Conservation (phyloP, 495 filamentous ascomycete genomes). For the Penicillium malachiteum region DNA sequence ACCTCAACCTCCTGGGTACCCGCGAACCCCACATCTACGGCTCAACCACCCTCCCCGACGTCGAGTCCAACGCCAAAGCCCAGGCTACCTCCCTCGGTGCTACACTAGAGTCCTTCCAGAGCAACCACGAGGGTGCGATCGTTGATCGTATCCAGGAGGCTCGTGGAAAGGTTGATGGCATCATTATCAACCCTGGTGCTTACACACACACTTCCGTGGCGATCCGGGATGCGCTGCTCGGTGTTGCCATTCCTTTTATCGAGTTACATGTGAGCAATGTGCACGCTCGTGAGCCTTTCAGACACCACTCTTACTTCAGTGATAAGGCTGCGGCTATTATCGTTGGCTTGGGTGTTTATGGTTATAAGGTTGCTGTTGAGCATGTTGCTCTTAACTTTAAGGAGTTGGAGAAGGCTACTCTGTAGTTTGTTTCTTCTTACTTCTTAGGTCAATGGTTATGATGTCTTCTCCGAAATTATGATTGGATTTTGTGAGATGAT, state of each 20-base stretch:
- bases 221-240: constrained; percentile 64
- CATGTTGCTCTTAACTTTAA: constrained; percentile 52
- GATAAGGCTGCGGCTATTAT: constrained; percentile 70
- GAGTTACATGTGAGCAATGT: constrained; percentile 72
- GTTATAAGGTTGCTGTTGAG: constrained; percentile 68
- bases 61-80: constrained; percentile 44
- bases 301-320: constrained; percentile 64
- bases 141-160: constrained; percentile 60
- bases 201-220: constrained; percentile 69
- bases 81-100: constrained; percentile 44
- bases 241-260: constrained; percentile 64
- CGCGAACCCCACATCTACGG: constrained; percentile 72
- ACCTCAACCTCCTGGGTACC: constrained; percentile 75
- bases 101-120: constrained; percentile 56
- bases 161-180: constrained; percentile 51
- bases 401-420: constrained; percentile 29
- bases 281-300: constrained; percentile 61
- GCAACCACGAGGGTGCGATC: constrained; percentile 66
- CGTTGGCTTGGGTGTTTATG: constrained; percentile 64
- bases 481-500: neutral
- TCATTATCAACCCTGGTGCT: constrained; percentile 70
- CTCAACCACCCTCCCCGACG: constrained; percentile 57
- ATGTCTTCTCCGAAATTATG: neutral
- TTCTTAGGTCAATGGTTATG: neutral
- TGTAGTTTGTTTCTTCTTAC: constrained; percentile 3